Evolutionary conservation across 768 basidiomycete genomes (phyloP), one percentile per base, ranked within the genome.

Genomic region (Hemileccinum rubropunctum): DNA sequence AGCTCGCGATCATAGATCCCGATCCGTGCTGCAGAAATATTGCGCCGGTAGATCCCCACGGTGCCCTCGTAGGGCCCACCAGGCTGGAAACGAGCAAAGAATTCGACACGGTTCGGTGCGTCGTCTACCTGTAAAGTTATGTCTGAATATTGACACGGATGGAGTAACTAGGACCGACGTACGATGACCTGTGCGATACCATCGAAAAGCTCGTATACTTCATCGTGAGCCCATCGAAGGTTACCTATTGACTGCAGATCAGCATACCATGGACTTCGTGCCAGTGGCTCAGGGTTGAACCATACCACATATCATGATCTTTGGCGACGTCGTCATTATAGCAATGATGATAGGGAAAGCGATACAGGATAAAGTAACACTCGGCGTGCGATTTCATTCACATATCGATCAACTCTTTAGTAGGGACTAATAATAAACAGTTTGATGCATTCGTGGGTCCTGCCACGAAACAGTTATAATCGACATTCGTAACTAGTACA

Each of bases 201-300:
- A 1, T 76, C 78, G 36, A 91, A 78, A 41, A 91, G 71, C 37
- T 74, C 64, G 49, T 79, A 70, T 23, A 83, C 73, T 59, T 91
- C 89, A 28, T 88, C 77, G 47, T 86, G 78, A 0, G 88, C 87
- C 89, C 88, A 92, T 32, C 83, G 79, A 48, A 89, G 80, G 48
- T 75, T 72, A 47, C 81, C 88, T 88, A 18, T 32, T 0, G 13
- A 47, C 26, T 21, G 10, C 7, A 43, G 41, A 26, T 41, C 17
- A 35, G 26, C 1, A 36, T 4, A 33, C 14, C 9, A 47, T 10
- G 23, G 23, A 23, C 23, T 23, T 23, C 23, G 28, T 30, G 28
- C 6, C 26, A 27, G n/a, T n/a, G n/a, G n/a, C n/a, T n/a, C n/a
- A n/a, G n/a, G 5, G 27, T 32, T 12, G 11, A 23, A 33, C 33